Evolutionary conservation across 2,329 filamentous ascomycete genomes (phyloP).

Genomic region (Penicillium sp.): DNA sequence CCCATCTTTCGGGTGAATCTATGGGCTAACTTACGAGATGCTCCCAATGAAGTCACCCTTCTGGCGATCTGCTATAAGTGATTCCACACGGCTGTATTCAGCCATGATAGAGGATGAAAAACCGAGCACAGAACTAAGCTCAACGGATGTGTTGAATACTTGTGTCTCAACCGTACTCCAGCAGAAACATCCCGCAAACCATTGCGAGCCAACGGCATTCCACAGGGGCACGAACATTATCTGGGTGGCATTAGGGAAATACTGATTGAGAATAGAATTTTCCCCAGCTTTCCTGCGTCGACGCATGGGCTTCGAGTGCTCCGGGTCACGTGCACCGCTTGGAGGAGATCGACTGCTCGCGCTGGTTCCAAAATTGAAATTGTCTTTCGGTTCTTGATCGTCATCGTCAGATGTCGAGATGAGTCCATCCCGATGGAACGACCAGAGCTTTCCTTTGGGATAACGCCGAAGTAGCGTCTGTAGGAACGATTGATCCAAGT

Average conservation of each 20-base stretch:
- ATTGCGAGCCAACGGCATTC: constrained; percentile 51
- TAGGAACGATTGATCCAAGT: constrained; percentile 35
- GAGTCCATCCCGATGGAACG: constrained; percentile 47
- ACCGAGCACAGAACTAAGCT: constrained; percentile 43
- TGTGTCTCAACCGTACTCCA: constrained; percentile 43
- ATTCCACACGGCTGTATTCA: constrained; percentile 46
- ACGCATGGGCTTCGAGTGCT: constrained; percentile 21
- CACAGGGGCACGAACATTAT: constrained; percentile 56
- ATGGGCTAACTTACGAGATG: constrained; percentile 37
- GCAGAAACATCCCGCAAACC: constrained; percentile 50
- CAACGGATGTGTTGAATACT: constrained; percentile 40
- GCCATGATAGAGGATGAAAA: constrained; percentile 48
- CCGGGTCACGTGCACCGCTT: constrained; percentile 5
- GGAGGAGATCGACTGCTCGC: constrained; percentile 8
- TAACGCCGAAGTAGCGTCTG: constrained; percentile 46
- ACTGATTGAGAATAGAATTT: constrained; percentile 42
- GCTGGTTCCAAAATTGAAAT: constrained; percentile 11
- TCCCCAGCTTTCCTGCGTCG: constrained; percentile 38
- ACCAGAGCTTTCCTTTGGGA: constrained; percentile 52
- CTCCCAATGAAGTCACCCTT: constrained; percentile 49
- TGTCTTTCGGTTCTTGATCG: constrained; percentile 30
- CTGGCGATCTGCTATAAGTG: constrained; percentile 45
- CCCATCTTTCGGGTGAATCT: too few species aligned
- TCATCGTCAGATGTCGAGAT: constrained; percentile 51
- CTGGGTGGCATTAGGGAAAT: constrained; percentile 51